phyloP scores from a whole-genome alignment of 106 monocot genomes.

The Acorus gramineus region DNA sequence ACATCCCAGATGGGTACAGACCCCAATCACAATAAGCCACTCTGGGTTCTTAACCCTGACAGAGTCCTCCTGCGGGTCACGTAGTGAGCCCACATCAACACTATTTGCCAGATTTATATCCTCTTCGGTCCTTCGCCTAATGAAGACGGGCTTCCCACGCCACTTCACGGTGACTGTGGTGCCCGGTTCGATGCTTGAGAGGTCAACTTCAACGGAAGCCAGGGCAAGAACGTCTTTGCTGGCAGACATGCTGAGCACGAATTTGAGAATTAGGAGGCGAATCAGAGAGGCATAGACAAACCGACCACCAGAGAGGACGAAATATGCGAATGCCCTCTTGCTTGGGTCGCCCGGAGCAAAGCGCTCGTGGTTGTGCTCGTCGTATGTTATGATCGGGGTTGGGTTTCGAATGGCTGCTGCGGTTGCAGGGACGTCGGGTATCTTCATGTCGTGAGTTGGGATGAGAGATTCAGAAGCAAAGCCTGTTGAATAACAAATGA shows the following conservation, averaged over 20 bases:
- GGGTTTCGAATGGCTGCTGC: slow-evolving; percentile 58
- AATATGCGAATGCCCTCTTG: slow-evolving; percentile 75
- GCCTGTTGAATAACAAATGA: slow-evolving; percentile 6
- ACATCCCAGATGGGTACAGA: slow-evolving; percentile 81
- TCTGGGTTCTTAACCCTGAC: slow-evolving; percentile 66
- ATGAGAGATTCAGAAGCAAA: slow-evolving; percentile 32
- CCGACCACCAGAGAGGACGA: slow-evolving; percentile 56
- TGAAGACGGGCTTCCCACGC: slow-evolving; percentile 90
- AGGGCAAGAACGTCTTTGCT: slow-evolving; percentile 80
- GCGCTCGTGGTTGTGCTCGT: slow-evolving; percentile 68
- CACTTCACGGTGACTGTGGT: slow-evolving; percentile 77
- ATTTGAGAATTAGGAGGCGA: slow-evolving; percentile 71
- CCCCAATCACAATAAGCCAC: slow-evolving; percentile 72
- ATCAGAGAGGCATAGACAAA: slow-evolving; percentile 79
- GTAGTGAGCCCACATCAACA: slow-evolving; percentile 46
- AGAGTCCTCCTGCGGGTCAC: slow-evolving; percentile 64
- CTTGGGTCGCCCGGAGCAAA: slow-evolving; percentile 71
- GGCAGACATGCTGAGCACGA: slow-evolving; percentile 74
- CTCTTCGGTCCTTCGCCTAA: slow-evolving; percentile 50
- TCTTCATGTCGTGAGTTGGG: slow-evolving; percentile 19
- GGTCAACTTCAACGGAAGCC: slow-evolving; percentile 75
- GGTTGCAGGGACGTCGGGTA: slow-evolving; percentile 33
- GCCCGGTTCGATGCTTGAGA: slow-evolving; percentile 72
- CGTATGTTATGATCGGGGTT: slow-evolving; percentile 52
- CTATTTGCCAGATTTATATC: slow-evolving; percentile 65